A percentile compares a stretch with the other conserved stretches of the same genome.
phyloP scores from a whole-genome alignment of 176 grass and related monocot genomes.

The Triticum timopheevii region DNA sequence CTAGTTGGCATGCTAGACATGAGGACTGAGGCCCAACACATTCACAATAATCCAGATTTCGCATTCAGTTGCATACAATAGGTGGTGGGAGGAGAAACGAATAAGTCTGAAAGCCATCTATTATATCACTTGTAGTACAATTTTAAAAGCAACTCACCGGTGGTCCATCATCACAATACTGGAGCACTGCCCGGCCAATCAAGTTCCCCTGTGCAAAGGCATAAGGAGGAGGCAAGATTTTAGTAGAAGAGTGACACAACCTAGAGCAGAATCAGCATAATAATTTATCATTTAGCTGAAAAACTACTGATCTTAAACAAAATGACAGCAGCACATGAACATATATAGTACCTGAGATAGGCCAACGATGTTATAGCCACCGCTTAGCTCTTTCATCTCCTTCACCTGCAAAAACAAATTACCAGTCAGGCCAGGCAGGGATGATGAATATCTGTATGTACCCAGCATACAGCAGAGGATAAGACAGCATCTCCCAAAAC shows the following conservation, averaged over 20 bases:
- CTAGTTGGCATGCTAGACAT: not conserved
- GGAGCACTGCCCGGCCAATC: constrained; percentile 85
- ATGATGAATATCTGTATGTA: not conserved
- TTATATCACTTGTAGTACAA: not conserved
- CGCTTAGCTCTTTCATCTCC: constrained; percentile 68
- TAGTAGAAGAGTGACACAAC: not conserved
- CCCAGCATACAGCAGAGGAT: not conserved
- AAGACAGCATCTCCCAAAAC: not conserved
- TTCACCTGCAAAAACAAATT: constrained; percentile 63
- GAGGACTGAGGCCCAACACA: not conserved
- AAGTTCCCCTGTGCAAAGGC: constrained; percentile 69
- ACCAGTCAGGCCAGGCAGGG: not conserved
- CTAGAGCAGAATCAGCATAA: not conserved
- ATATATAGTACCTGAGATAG: constrained; percentile 69
- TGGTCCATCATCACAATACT: constrained; percentile 77
- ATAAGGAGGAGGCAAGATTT: not conserved
- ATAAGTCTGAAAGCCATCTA: not conserved
- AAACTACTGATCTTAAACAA: not conserved
- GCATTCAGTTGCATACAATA: not conserved
- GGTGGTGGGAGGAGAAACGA: not conserved
- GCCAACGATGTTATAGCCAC: constrained; percentile 82
- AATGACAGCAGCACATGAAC: not conserved
- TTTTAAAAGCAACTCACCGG: constrained; percentile 56
- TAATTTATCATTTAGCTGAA: not conserved
- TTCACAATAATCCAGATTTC: not conserved